phyloP scores from a whole-genome alignment of 768 basidiomycete species.

The Xanthoconium purpureum region DNA sequence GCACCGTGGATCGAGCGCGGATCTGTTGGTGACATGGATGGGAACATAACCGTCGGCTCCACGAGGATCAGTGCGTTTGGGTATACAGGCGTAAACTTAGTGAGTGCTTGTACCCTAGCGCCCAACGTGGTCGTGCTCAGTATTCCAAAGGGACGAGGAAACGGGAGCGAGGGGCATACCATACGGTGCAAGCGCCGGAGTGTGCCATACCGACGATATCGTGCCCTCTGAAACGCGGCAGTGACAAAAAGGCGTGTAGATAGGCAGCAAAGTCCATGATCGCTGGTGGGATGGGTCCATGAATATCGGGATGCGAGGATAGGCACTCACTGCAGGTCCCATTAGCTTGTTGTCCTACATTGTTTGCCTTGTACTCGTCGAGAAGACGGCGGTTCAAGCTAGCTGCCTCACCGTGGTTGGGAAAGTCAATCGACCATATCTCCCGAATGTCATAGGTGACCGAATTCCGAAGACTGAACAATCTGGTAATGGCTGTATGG shows the following conservation, averaged over 20 bases:
- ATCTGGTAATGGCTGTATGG: conserved; percentile 16
- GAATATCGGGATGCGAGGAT: neutral
- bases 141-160: neutral
- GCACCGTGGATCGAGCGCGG: conserved; percentile 29
- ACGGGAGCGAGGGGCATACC: conserved; percentile 9
- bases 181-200: conserved; percentile 30
- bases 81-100: conserved; percentile 12
- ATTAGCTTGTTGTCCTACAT: neutral
- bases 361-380: conserved; percentile 20
- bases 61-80: conserved; percentile 23
- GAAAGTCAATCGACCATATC: conserved; percentile 36
- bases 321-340: conserved; percentile 23
- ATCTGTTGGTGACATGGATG: conserved; percentile 24
- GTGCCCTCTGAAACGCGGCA: conserved; percentile 24
- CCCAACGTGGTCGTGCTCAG: neutral
- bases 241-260: conserved; percentile 22
- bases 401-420: conserved; percentile 37
- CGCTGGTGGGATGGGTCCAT: conserved; percentile 9
- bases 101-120: conserved; percentile 19
- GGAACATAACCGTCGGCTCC: conserved; percentile 35
- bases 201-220: conserved; percentile 26
- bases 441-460: conserved; percentile 26
- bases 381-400: conserved; percentile 28
- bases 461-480: conserved; percentile 13
- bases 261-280: conserved; percentile 23